These are phyloP conservation scores for Sugiyamaella qingdaonensis DNA, from an alignment of 805 yeast species.

Conservation along the genomic window DNA sequence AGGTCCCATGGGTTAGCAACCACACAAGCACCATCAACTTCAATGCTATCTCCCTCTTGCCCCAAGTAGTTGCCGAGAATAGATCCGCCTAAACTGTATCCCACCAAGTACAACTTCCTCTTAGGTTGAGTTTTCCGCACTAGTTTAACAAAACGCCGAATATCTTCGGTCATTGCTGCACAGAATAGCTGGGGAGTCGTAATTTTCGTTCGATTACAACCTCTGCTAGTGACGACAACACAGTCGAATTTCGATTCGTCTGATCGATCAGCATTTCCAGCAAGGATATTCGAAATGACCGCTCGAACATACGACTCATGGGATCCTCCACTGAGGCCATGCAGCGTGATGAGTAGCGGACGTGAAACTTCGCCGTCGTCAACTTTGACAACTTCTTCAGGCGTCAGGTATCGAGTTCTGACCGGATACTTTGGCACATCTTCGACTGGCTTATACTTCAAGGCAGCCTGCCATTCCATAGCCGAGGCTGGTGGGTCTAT, in stretches of 20 bases:
- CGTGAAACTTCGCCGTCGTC: slow-evolving; percentile 33
- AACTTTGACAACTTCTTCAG: slow-evolving; percentile 40
- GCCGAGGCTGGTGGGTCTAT: slow-evolving; percentile 36
- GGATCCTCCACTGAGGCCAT: slow-evolving; percentile 85
- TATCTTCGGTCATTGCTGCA: slow-evolving; percentile 69
- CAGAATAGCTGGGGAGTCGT: slow-evolving; percentile 67
- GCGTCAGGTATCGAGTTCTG: slow-evolving; percentile 50
- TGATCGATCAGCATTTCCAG: slow-evolving; percentile 13
- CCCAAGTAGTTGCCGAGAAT: slow-evolving; percentile 70
- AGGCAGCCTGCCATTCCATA: slow-evolving; percentile 33
- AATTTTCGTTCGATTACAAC: slow-evolving; percentile 66
- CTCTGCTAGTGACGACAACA: slow-evolving; percentile 68
- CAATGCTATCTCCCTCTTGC: slow-evolving; percentile 45
- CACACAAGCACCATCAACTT: slow-evolving; percentile 52
- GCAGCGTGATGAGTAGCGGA: slow-evolving; percentile 64
- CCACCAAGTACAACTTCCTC: slow-evolving; percentile 64
- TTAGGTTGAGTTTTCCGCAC: slow-evolving; percentile 53
- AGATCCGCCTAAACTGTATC: slow-evolving; percentile 77
- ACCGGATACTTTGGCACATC: slow-evolving; percentile 41
- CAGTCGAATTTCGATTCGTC: slow-evolving; percentile 49
- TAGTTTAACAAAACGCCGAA: slow-evolving; percentile 51
- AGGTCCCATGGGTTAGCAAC: slow-evolving; percentile 77
- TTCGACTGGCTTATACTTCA: slow-evolving; percentile 29
- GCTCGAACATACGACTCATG: slow-evolving; percentile 72
- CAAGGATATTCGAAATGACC: slow-evolving; percentile 15